Evolutionary conservation across 805 yeast genomes (phyloP), one percentile per base, ranked within the genome.

Genomic region (Candida yuanshanica): DNA sequence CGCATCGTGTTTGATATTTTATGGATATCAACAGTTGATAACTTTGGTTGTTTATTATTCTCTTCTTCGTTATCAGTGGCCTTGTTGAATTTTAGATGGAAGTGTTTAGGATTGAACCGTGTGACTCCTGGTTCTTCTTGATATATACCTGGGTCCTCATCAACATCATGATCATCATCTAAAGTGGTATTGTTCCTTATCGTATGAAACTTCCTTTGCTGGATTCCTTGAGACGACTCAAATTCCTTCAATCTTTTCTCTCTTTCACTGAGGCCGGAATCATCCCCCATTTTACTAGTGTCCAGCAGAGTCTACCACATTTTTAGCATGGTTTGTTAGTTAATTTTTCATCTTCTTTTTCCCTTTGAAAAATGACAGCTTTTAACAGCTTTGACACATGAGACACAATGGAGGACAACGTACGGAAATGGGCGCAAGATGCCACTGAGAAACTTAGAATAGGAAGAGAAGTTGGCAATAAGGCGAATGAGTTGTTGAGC

Each of bases 401-500:
- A 14, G 10, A 14, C 10, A 27, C 29, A 27, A 31, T 31, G 34
- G 34, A 31, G 20, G 34, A 31, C 5, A 31, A 31, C 22, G 17
- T 31, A 31, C 34, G 34, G n/a, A 47, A 46, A 18, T 72, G 77
- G 74, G 60, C 66, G 7, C 47, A 52, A 12, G 76, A 72, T 51
- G 79, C 84, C 0, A 68, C 71, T 35, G 60, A 56, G 41, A 69
- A 72, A 18, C 64, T 79, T 26, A 56, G 67, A 1, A 63, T 66
- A 12, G 83, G 81, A 0, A 77, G 73, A 41, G 61, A 64, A 8
- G 52, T 74, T 4, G 78, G 85, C 39, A 65, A 67, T n/a, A 67
- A 65, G 25, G 80, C 83, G 16, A 72, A 72, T 50, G 48, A 51
- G 17, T 53, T 59, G 18, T 63, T 76, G 8, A 56, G 61, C 1